Base-by-base conservation (phyloP, 805 yeast species). In the Candida montana region DNA sequence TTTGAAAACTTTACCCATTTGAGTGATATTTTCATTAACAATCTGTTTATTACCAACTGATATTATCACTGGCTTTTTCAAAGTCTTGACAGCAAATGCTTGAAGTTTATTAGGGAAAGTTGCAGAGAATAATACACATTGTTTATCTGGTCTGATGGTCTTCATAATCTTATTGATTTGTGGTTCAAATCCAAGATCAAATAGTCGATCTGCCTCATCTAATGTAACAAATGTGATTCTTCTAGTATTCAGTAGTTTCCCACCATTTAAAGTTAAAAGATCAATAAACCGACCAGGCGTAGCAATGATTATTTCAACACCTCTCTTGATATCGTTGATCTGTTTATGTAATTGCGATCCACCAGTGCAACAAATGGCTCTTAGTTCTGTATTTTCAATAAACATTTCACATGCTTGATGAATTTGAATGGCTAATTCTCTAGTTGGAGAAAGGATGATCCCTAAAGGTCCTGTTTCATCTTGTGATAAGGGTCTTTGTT, bases 201-300 rank as follows among this genome's bases (percentile, higher is more conserved):
- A 91, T 84, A 93, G 81, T 48, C 99, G 66, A 62, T 93, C 99
- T 1, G 98, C 97, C 58, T 93, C 99, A 59, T 93, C 99, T 45
- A 93, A 65, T 0, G 90, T 95, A n/a, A 88, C 71, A 59, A 81
- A 88, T 0, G 96, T 81, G 6, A 84, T 79, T 33, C 90, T 65
- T 23, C 68, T 64, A 7, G 93, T 67, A 46, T 79, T 81, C 18
- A 70, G 28, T 1, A 89, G 76, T 38, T 87, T 71, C 0, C 97
- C 97, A 30, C 75, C 65, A 57, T 91, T 91, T 4, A 95, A 82
- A 2, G 95, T 79, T 24, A 93, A 63, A 32, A 93, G 64, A 62
- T 93, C 99, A 41, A 93, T 91, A 50, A 93, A 74, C 45, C 99
- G 68, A 1, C 99, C 99, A 0, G 99, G 99, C 0, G 99, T 93